Evolutionary conservation across 2,329 filamentous ascomycete species (phyloP), one percentile per base, ranked within the genome.

Genomic region (Pezicula radicicola): DNA sequence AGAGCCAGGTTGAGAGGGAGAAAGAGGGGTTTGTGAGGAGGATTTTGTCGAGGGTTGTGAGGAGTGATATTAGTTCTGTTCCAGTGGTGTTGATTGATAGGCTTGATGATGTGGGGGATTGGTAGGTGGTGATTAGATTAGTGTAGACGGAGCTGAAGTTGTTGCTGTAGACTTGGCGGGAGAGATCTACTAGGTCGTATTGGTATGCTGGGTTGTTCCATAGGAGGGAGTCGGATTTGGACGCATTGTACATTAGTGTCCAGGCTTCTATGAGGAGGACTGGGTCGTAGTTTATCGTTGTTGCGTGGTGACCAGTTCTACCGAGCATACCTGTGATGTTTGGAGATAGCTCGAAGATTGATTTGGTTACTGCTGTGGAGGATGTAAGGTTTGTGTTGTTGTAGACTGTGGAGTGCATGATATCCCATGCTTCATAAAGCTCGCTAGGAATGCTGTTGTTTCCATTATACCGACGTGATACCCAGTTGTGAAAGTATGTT

Each of bases 141-240:
- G 75, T 75, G 60, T 85, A 85, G 42, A 83, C 71, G n/a, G 72
- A 55, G n/a, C 68, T 66, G 57, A 79, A 79, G 6, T 66, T 66
- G 59, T 79, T 77, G 42, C 69, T 68, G 40, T 78, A 58, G 13
- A 78, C 71, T 60, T 80, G 76, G 2, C 76, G 68, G 2, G 75
- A 74, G 12, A 77, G 63, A 56, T 79, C 76, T n/a, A 75, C 68
- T 27, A 78, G 59, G 52, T 80, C 77, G 54, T 76, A 71, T 21
- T 65, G 64, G 57, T 73, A 79, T 0, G 72, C 64, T 27, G 71
- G 62, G 48, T 74, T 69, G 9, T 55, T 42, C 70, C 73, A 77
- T 1, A 79, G 66, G 0, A 37, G 36, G 0, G 63, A 52, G 4
- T 70, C 60, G 4, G 56, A 33, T 2, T 55, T 45, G 0, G 70